These are phyloP conservation scores for Leptodontidium sp. DNA, from an alignment of 2,329 filamentous ascomycete species.

Conservation along the genomic window DNA sequence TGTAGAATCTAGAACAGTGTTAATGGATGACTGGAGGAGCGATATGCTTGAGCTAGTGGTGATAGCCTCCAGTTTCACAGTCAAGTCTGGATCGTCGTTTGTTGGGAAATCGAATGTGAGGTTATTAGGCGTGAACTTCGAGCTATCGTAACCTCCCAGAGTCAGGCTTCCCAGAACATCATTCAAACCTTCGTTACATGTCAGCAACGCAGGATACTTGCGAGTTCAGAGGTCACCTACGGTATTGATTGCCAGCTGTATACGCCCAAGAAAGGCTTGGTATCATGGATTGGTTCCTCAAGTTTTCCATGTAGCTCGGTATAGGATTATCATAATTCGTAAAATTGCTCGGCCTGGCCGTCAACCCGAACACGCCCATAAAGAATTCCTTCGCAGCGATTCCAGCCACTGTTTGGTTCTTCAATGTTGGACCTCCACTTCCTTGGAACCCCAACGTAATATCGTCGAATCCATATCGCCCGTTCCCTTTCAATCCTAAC, in stretches of 20 bases:
- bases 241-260: slow-evolving; percentile 51
- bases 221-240: slow-evolving; percentile 36
- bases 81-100: slow-evolving; percentile 49
- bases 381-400: slow-evolving; percentile 32
- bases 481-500: slow-evolving; percentile 31
- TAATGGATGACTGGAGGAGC: slow-evolving; percentile 42
- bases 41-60: slow-evolving; percentile 40
- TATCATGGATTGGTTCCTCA: slow-evolving; percentile 48
- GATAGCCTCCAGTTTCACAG: slow-evolving; percentile 47
- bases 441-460: slow-evolving; percentile 31
- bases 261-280: slow-evolving; percentile 53
- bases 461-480: slow-evolving; percentile 36
- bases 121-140: slow-evolving; percentile 48
- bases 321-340: slow-evolving; percentile 46
- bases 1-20: slow-evolving; percentile 48
- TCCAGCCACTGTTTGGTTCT: slow-evolving; percentile 32
- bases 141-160: slow-evolving; percentile 52
- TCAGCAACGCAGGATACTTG: slow-evolving; percentile 10
- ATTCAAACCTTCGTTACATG: slow-evolving; percentile 43
- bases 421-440: slow-evolving; percentile 37
- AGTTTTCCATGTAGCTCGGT: slow-evolving; percentile 47
- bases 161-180: slow-evolving; percentile 50
- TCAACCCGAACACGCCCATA: slow-evolving; percentile 51
- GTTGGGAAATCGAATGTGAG: slow-evolving; percentile 50
- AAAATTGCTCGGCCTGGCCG: slow-evolving; percentile 49